A percentile compares a stretch with the other conserved stretches of the same genome.
Conservation (phyloP, 1,284 basidiomycete genomes). For the Entoloma clypeatum region DNA sequence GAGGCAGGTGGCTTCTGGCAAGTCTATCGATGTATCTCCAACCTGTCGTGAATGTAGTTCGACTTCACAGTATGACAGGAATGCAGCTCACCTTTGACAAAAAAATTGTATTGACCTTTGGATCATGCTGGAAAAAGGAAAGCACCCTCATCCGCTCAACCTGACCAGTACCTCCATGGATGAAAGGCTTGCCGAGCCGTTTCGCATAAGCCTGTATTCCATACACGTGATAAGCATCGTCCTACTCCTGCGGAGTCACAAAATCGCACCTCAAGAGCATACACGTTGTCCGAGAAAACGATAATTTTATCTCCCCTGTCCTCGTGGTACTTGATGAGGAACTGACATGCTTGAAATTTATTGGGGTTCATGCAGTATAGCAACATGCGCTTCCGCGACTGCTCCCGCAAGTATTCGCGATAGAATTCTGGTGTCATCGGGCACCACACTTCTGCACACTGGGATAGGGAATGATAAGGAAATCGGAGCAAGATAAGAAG, state of each 20-base stretch:
- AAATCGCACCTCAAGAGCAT: constrained; percentile 82
- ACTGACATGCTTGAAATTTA: constrained; percentile 99
- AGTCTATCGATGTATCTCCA: constrained; percentile 98
- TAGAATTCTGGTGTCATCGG: constrained; percentile 99
- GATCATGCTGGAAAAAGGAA: constrained; percentile 95
- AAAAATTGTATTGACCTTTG: constrained; percentile 97
- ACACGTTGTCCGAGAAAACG: constrained; percentile 99
- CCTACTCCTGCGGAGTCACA: constrained; percentile 1
- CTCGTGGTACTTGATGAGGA: constrained; percentile 98
- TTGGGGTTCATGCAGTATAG: constrained; percentile 99
- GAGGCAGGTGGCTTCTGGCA: constrained; percentile 98
- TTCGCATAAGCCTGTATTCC: constrained; percentile 86
- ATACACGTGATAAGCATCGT: constrained; percentile 10
- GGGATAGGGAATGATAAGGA: constrained; percentile 8
- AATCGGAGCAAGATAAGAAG: constrained; percentile 2
- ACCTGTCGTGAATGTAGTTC: constrained; percentile 52
- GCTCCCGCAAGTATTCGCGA: constrained; percentile 92
- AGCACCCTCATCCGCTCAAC: constrained; percentile 94
- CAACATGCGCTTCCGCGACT: constrained; percentile 91
- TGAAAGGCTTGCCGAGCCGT: constrained; percentile 92
- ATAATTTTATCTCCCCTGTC: constrained; percentile 98
- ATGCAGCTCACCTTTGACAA: constrained; percentile 82
- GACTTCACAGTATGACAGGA: constrained; percentile 6
- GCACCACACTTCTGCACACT: constrained; percentile 99
- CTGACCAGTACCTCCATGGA: constrained; percentile 96